Conservation (phyloP, 768 basidiomycete genomes). For the Termitomyces sp. region DNA sequence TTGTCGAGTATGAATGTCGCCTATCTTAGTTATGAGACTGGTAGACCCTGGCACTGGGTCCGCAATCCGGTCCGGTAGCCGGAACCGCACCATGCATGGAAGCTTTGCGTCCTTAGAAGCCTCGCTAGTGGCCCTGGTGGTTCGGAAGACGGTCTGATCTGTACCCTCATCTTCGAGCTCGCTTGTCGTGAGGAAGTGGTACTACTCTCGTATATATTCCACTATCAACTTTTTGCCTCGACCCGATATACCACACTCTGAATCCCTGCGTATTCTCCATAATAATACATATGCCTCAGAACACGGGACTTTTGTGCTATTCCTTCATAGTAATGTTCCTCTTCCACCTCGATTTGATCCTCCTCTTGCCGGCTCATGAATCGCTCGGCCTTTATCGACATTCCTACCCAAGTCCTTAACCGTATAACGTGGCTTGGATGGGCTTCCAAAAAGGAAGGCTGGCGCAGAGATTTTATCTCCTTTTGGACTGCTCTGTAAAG, state of each 20-base stretch:
- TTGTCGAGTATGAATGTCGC: too few species aligned
- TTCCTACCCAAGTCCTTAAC: background rate
- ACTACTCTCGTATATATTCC: background rate
- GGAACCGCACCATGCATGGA: background rate
- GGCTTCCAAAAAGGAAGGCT: background rate
- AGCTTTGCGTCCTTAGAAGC: background rate
- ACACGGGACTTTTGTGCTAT: background rate
- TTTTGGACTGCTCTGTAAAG: background rate
- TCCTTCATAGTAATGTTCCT: background rate
- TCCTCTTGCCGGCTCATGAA: background rate
- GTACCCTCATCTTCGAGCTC: background rate
- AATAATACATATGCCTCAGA: background rate
- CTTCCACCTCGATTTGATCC: background rate
- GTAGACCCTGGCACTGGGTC: too few species aligned
- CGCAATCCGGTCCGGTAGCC: too few species aligned
- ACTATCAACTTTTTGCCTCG: background rate
- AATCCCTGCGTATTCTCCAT: background rate
- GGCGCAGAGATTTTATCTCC: background rate
- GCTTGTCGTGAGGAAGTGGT: background rate
- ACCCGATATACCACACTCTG: background rate
- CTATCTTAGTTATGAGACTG: too few species aligned
- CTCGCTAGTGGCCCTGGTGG: background rate
- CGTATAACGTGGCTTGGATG: background rate
- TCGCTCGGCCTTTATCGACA: background rate
- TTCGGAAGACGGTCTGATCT: background rate